These are phyloP conservation scores for Saprolegnia diclina DNA, from an alignment of 352 stramenopile species.

Conservation along the genomic window DNA sequence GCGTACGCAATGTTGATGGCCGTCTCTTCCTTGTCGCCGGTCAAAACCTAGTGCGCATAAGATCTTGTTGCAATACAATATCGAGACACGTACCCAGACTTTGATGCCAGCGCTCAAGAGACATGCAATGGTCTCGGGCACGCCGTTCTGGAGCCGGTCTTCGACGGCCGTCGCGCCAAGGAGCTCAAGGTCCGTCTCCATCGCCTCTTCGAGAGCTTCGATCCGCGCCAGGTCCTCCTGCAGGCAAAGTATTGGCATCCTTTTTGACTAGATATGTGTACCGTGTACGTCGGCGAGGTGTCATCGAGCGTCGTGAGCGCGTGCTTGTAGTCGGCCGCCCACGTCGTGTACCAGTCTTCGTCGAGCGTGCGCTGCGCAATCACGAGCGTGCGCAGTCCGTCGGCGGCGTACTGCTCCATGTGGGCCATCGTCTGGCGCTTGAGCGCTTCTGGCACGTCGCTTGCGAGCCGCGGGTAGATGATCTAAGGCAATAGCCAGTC, in stretches of 20 bases:
- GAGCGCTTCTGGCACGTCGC: constrained; percentile 39
- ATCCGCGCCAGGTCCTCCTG: constrained; percentile 57
- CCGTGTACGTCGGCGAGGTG: constrained; percentile 26
- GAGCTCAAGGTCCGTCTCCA: constrained; percentile 67
- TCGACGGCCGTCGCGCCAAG: constrained; percentile 78
- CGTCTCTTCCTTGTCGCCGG: constrained; percentile 92
- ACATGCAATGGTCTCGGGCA: constrained; percentile 69
- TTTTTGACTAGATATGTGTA: constrained; percentile 12
- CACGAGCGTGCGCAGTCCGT: constrained; percentile 84
- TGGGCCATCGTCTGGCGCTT: constrained; percentile 53
- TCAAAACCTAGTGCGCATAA: constrained; percentile 41
- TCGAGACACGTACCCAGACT: constrained; percentile 46
- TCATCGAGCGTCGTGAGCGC: constrained; percentile 69
- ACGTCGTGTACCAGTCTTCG: constrained; percentile 54
- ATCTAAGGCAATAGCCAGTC: constrained; percentile 19
- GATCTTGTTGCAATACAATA: constrained; percentile 11
- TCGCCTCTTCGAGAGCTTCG: constrained; percentile 74
- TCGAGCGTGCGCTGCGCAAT: constrained; percentile 78
- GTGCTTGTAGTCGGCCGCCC: constrained; percentile 68
- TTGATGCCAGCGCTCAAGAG: constrained; percentile 70
- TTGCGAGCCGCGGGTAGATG: constrained; percentile 56
- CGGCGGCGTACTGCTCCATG: constrained; percentile 76
- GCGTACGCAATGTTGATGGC: constrained; percentile 96
- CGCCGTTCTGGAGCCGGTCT: constrained; percentile 70
- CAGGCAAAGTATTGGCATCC: background rate